Base-by-base conservation (phyloP, 768 basidiomycete genomes). In the Russula olivacea region DNA sequence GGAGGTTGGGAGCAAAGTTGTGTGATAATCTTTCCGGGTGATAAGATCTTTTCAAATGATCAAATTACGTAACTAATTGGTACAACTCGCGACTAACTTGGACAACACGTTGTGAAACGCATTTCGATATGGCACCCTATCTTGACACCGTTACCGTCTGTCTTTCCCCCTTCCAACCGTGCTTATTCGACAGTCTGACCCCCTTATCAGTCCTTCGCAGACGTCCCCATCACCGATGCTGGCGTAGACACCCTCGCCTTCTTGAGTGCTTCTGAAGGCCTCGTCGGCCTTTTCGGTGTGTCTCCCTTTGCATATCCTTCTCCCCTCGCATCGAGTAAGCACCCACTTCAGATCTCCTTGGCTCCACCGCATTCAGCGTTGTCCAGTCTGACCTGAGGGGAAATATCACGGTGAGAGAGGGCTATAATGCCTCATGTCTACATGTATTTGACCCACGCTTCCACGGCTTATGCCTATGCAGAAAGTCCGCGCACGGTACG, bases 191-290 rank as follows among this genome's bases (percentile, higher is more conserved):
- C 21, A 10, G 11, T 32, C 34, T 54, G 32, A 53, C 23, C 32
- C 9, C 28, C n/a, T 17, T 21, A 12, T 32, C 51, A 98, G 96
- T 95, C 92, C n/a, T 99, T 93, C 73, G 85, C 86, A 68, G 88
- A 95, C 74, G 96, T 98, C 45, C 83, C 88, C 34, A 80, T 92
- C 68, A 91, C 88, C 59, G 86, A 92, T 68, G 82, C 80, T 69
- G 96, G 96, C 64, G 84, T 98, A 72, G 87, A 98, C 73, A 98
- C 97, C 17, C 73, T 83, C 50, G 78, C 80, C 53, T 99, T 98
- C 78, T 81, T 95, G 69, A 87, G 96, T 69, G 97, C 96, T 9
- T 80, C 91, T 1, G 81, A 89, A 61, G 96, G 93, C 43, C 81
- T 99, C 51, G 88, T 94, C 63, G 86, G 87, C 61, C 77, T 98